Percentiles rank a stretch among this genome's conserved stretches.
Conservation (phyloP, 805 yeast species). For the Vanderwaltozyma yarrowii region DNA sequence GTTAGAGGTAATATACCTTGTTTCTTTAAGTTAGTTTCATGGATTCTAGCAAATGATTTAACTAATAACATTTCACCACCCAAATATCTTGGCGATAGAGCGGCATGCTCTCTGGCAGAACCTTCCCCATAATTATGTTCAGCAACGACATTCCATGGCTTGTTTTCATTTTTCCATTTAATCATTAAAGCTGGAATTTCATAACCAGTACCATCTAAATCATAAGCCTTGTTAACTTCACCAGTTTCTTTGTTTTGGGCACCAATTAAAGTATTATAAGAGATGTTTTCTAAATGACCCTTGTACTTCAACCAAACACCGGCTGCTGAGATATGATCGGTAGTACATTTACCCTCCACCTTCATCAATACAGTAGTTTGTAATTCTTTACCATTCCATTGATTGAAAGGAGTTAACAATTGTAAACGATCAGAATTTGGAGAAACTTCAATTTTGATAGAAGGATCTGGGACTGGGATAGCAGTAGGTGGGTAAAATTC, state of each 20-base stretch:
- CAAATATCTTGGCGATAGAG: constrained; percentile 85
- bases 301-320: constrained; percentile 98
- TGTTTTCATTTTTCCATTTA: constrained; percentile 77
- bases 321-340: constrained; percentile 98
- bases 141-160: constrained; percentile 93
- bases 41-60: constrained; percentile 96
- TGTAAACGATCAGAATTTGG: constrained; percentile 90
- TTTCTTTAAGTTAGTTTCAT: constrained; percentile 94
- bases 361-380: constrained; percentile 67
- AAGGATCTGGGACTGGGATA: constrained; percentile 36
- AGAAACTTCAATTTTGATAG: constrained; percentile 55
- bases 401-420: constrained; percentile 74
- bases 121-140: constrained; percentile 99
- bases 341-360: constrained; percentile 97
- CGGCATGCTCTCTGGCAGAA: constrained; percentile 98
- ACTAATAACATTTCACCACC: constrained; percentile 86
- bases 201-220: constrained; percentile 64
- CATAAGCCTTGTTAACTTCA: constrained; percentile 84
- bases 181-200: constrained; percentile 95
- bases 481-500: constrained; percentile 52
- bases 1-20: constrained; percentile 96
- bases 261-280: constrained; percentile 91
- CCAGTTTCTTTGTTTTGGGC: constrained; percentile 97
- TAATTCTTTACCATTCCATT: constrained; percentile 83
- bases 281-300: constrained; percentile 93